These are phyloP conservation scores for Anthracocystis setariae DNA, from an alignment of 1,284 basidiomycete genomes.

Conservation along the genomic window DNA sequence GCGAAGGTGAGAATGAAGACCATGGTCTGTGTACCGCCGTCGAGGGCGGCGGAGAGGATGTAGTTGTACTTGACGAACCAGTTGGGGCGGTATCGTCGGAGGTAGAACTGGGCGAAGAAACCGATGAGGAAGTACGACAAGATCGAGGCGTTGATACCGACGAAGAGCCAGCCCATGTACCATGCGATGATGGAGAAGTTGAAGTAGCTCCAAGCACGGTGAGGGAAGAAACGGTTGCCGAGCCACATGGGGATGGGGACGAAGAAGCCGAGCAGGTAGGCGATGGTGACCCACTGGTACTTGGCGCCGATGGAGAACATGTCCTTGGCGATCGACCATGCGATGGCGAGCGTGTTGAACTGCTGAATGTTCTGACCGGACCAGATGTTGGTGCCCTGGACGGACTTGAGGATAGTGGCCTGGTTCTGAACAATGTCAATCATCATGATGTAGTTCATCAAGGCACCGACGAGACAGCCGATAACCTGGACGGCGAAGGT, in stretches of 20 bases:
- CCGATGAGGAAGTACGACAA: conserved; percentile 33
- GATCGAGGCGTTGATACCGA: conserved; percentile 39
- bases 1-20: conserved; percentile 77
- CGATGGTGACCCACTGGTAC: conserved; percentile 37
- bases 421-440: conserved; percentile 23
- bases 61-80: conserved; percentile 75
- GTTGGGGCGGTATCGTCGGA: conserved; percentile 35
- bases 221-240: conserved; percentile 35
- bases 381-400: conserved; percentile 47
- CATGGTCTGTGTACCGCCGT: conserved; percentile 71
- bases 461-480: conserved; percentile 41
- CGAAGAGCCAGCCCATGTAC: conserved; percentile 41
- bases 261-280: conserved; percentile 26
- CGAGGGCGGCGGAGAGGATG: conserved; percentile 75
- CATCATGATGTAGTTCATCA: conserved; percentile 50
- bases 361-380: conserved; percentile 46
- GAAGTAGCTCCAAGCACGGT: conserved; percentile 41
- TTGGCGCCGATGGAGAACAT: conserved; percentile 40
- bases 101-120: conserved; percentile 39
- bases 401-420: conserved; percentile 43
- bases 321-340: conserved; percentile 48
- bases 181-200: conserved; percentile 45
- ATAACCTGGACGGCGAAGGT: conserved; percentile 45
- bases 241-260: conserved; percentile 31
- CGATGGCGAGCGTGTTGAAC: conserved; percentile 45